Evolutionary conservation across 2,329 filamentous ascomycete species (phyloP).

Genomic region (Xylaria digitata): DNA sequence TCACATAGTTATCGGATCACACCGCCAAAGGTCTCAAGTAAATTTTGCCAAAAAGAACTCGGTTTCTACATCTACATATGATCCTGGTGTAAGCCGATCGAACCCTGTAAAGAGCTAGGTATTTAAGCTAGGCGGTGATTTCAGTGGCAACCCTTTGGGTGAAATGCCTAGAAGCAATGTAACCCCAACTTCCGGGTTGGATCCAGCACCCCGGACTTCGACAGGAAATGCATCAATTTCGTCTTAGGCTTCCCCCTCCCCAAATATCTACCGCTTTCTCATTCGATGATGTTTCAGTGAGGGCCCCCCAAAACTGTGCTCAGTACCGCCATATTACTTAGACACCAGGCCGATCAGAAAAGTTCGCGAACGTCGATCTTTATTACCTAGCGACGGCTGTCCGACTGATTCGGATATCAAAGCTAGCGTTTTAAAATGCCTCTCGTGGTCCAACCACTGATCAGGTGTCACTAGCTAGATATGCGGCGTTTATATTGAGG

Average conservation of each 20-base stretch:
- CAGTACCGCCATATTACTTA: neutral
- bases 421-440: neutral
- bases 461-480: neutral
- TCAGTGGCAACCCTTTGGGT: conserved; percentile 24
- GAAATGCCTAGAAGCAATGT: conserved; percentile 26
- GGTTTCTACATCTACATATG: conserved; percentile 4
- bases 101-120: conserved; percentile 8
- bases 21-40: conserved; percentile 9
- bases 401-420: neutral
- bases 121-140: conserved; percentile 13
- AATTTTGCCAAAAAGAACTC: neutral
- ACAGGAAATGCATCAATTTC: conserved; percentile 4
- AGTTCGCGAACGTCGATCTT: neutral
- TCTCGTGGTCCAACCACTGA: neutral
- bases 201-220: conserved; percentile 24
- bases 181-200: conserved; percentile 31
- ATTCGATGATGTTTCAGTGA: conserved; percentile 2
- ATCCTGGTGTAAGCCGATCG: conserved; percentile 8
- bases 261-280: conserved; percentile 3
- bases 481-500: neutral
- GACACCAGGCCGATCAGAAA: conserved; percentile 5
- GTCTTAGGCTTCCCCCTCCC: neutral
- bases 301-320: neutral
- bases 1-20: neutral
- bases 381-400: too few species aligned